Base-by-base conservation (phyloP, 2,329 filamentous ascomycete species). In the Microdochium nivale region DNA sequence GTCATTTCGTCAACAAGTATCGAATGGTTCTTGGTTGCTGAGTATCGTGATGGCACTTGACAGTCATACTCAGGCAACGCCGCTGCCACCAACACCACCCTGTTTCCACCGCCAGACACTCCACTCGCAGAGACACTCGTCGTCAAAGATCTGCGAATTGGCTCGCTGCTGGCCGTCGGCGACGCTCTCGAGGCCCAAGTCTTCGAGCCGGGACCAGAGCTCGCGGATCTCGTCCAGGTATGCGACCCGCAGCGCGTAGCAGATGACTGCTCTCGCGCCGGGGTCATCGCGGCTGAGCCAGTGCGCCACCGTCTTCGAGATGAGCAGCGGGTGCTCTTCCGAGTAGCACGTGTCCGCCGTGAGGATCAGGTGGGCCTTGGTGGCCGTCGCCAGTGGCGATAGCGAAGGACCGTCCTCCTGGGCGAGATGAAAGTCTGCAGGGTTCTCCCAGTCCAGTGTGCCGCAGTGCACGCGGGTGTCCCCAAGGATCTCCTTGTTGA, bases 151-250 rank as follows among this genome's bases (percentile, higher is more conserved):
- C 27, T 57, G 55, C 47, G 61, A 58, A 11, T 60, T 54, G 2
- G 58, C 60, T 27, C 55, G 57, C 49, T 63, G 60, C 51, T 61
- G 59, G 0, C 66, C 66, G 51, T 69, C 65, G 33, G 59, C 53
- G 13, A 69, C 53, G 51, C 65, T 65, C 49, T 65, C 65, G 37
- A 73, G 55, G 3, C 68, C 69, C 1, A 58, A 57, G 2, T 55
- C 60, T 50, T 72, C 69, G 33, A 73, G 61, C 43, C 60, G 54
- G 49, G 60, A 55, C 70, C 70, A 73, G 24, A 73, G 54, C 32
- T 70, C 67, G 24, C 70, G 59, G 21, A 72, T 67, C 50, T 69
- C 62, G 48, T 72, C 69, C n/a, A 73, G 58, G 53, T 73, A 72
- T 13, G 66, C 66, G 7, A 70, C 64, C 14, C 70, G 58, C 51